Conservation (phyloP, 1,284 basidiomycete genomes). For the Cryptococcus sp. region DNA sequence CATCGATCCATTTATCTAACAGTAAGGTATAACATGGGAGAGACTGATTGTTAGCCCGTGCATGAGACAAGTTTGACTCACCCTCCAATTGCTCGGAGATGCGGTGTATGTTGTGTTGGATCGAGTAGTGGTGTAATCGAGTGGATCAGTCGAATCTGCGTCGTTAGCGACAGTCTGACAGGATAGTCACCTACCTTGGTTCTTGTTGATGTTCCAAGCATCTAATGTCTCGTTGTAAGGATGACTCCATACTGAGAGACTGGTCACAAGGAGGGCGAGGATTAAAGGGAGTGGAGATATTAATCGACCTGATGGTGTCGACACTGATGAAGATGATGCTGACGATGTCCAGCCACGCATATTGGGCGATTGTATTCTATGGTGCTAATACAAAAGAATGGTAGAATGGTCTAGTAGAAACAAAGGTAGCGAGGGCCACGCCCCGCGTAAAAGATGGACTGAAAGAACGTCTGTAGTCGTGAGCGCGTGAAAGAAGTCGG, state of each 20-base stretch:
- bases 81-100: slow-evolving; percentile 83
- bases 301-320: background rate
- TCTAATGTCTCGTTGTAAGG: slow-evolving; percentile 71
- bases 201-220: slow-evolving; percentile 81
- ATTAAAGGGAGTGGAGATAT: slow-evolving; percentile 4
- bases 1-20: slow-evolving; percentile 89
- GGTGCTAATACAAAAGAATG: background rate
- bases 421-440: slow-evolving; percentile 10
- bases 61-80: slow-evolving; percentile 22
- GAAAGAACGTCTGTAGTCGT: too few relatives aligned
- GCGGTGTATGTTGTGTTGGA: slow-evolving; percentile 68
- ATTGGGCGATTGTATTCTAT: background rate
- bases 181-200: slow-evolving; percentile 56
- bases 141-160: slow-evolving; percentile 63
- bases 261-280: slow-evolving; percentile 14
- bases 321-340: background rate
- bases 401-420: too few relatives aligned
- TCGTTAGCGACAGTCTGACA: background rate
- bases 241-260: slow-evolving; percentile 16
- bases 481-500: too few relatives aligned
- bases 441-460: background rate
- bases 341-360: background rate
- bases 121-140: slow-evolving; percentile 68
- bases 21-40: slow-evolving; percentile 82
- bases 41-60: slow-evolving; percentile 49